These are phyloP conservation scores for Arachis monticola DNA, from an alignment of 331 rosid genomes.

Conservation along the genomic window DNA sequence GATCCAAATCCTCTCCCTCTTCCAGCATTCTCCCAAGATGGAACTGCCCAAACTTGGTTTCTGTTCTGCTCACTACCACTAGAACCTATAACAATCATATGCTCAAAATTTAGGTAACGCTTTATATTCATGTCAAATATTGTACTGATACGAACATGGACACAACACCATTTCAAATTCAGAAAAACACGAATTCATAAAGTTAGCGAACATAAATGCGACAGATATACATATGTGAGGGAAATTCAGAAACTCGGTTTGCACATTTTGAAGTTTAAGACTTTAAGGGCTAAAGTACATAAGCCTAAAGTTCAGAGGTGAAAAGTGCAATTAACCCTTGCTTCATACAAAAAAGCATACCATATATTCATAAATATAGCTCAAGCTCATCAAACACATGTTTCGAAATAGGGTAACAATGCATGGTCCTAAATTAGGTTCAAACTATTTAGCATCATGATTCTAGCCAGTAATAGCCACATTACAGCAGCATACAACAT, in stretches of 20 bases:
- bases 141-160: no score
- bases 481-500: background rate
- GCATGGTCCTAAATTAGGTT: background rate
- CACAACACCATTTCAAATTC: no score
- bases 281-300: no score
- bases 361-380: background rate
- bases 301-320: no score
- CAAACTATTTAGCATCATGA: background rate
- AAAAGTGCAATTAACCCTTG: no score
- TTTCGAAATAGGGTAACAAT: background rate
- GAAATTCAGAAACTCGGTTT: no score
- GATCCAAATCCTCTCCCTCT: conserved; percentile 40
- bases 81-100: conserved; percentile 46
- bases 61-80: conserved; percentile 35
- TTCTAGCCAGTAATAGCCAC: background rate
- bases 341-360: background rate
- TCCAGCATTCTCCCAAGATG: conserved; percentile 39
- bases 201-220: no score
- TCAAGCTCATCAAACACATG: background rate
- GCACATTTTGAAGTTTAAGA: no score
- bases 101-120: conserved; percentile 9
- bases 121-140: background rate
- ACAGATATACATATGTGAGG: no score
- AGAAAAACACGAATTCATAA: no score
- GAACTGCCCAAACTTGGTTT: conserved; percentile 40